Evolutionary conservation across 257 asterid species (phyloP).

Genomic region (Solanum phureja): DNA sequence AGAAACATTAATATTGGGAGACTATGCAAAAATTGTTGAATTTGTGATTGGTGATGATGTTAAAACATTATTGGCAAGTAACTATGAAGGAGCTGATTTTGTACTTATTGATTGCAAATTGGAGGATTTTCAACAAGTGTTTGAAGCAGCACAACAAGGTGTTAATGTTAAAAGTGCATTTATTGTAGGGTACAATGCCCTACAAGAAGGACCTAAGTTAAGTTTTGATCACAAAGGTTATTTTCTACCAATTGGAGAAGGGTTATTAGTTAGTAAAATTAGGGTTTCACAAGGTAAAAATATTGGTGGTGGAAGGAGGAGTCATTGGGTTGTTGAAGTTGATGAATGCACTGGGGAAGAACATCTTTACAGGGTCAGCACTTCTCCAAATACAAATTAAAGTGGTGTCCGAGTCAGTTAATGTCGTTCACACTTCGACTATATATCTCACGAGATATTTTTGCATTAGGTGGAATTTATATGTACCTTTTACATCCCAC

Average conservation of each 20-base stretch:
- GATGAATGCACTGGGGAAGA: conserved; percentile 9
- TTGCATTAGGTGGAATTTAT: background rate
- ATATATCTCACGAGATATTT: background rate
- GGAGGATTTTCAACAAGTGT: conserved; percentile 28
- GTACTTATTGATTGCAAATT: conserved; percentile 53
- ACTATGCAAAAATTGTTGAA: conserved; percentile 14
- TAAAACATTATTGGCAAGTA: conserved; percentile 11
- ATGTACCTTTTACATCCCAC: background rate
- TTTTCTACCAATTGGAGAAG: conserved; percentile 64
- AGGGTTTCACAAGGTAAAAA: background rate
- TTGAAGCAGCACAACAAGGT: background rate
- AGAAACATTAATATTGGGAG: conserved; percentile 7
- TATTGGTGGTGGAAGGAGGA: conserved; percentile 14
- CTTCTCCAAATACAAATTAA: background rate
- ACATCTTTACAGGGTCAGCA: background rate
- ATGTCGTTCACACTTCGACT: background rate
- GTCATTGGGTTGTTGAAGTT: conserved; percentile 44
- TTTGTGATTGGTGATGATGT: conserved; percentile 39
- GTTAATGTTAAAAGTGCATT: background rate
- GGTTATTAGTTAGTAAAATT: conserved; percentile 35
- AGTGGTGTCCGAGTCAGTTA: background rate
- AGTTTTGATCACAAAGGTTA: conserved; percentile 23
- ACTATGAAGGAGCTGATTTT: conserved; percentile 40
- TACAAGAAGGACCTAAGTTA: conserved; percentile 15
- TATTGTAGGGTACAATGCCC: conserved; percentile 56